These are phyloP conservation scores for Theobroma cacao DNA, from an alignment of 345 rosid genomes.

Conservation along the genomic window DNA sequence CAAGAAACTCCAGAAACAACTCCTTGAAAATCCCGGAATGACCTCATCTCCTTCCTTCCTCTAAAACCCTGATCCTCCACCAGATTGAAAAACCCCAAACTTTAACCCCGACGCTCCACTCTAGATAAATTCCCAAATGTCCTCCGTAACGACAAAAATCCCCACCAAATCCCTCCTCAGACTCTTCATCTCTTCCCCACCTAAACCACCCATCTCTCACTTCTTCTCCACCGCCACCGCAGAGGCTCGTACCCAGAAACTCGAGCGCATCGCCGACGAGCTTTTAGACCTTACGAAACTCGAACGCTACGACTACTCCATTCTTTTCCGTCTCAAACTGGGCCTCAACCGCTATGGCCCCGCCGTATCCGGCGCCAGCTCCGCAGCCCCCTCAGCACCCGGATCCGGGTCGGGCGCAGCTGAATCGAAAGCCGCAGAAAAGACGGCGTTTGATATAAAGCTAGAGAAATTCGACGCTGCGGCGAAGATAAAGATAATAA, in stretches of 20 bases:
- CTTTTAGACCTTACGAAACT: conserved; percentile 66
- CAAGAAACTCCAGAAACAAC: not conserved
- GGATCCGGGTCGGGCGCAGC: conserved; percentile 29
- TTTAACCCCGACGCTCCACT: not conserved
- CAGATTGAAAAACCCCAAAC: not conserved
- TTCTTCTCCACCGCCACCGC: conserved; percentile 27
- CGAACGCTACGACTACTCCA: conserved; percentile 69
- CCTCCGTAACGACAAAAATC: conserved; percentile 8
- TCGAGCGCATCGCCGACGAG: conserved; percentile 80
- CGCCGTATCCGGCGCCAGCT: conserved; percentile 31
- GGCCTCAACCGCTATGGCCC: conserved; percentile 72
- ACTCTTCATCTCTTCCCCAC: conserved; percentile 16
- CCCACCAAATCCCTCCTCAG: conserved; percentile 24
- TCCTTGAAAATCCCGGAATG: not conserved
- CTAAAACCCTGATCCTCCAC: not conserved
- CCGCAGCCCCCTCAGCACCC: conserved; percentile 21
- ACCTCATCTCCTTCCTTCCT: not conserved
- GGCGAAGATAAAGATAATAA: conserved; percentile 70
- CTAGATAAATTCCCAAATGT: not conserved
- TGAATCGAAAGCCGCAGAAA: conserved; percentile 52
- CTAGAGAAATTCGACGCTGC: conserved; percentile 80
- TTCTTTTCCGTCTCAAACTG: conserved; percentile 71
- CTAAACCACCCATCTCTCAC: conserved; percentile 21
- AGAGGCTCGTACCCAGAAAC: conserved; percentile 60
- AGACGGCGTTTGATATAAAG: conserved; percentile 78